Evolutionary conservation across 495 filamentous ascomycete genomes (phyloP), one percentile per base, ranked within the genome.

Genomic region (Xylaria palmicola): DNA sequence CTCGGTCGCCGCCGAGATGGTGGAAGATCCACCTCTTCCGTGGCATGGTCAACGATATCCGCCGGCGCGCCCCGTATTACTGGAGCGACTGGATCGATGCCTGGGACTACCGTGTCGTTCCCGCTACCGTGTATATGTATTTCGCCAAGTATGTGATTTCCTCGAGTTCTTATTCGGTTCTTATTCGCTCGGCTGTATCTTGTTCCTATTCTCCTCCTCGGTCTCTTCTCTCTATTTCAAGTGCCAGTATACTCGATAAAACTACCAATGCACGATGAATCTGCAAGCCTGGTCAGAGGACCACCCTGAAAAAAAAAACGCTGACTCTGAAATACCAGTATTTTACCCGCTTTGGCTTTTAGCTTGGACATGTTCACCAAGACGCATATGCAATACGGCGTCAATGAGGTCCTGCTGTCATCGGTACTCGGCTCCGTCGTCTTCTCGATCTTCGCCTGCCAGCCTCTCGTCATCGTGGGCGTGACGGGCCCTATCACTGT

Each of bases 401-500:
- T 94, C 39, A 94, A 94, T 70, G 90, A 94, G 71, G 90, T 91
- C 15, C 77, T 94, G 32, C 77, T 94, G 59, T 82, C 90, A 1
- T 92, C 89, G 15, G 90, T 92, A 22, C 77, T 93, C 24, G 90
- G 88, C 1, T 81, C 90, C 17, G 83, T 91, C 1, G 90, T 93
- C 0, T 94, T 94, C 67, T 78, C 87, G 6, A 63, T 93, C 13
- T 77, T 90, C 43, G 87, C 90, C 2, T 89, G 88, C 29, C 90
- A 94, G 71, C 90, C 90, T 30, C 69, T 94, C 65, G 87, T 90
- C 20, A 95, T 96, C 75, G 92, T 96, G 22, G 92, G 92, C 37
- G 90, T 96, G n/a, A 93, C 90, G 43, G 90, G 90, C 36, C 90
- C 90, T 13, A 93, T 93, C 61, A 91, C 90, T 15, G 89, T 93